These are phyloP conservation scores for Coelastrella sp. DNA, from an alignment of 139 green algal genomes.

Conservation along the genomic window DNA sequence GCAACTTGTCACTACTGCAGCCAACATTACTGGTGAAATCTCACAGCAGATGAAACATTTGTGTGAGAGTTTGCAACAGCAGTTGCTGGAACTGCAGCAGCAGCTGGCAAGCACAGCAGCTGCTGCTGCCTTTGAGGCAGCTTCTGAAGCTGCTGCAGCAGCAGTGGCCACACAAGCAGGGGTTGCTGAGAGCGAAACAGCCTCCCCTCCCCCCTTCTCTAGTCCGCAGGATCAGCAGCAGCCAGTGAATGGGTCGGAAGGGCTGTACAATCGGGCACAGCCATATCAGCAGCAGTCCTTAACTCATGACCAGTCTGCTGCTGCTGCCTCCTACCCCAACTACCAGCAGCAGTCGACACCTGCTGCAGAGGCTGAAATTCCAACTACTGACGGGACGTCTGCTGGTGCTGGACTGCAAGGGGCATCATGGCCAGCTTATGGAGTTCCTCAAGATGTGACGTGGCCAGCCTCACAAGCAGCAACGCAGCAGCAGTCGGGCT, in stretches of 20 bases:
- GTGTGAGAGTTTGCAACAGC: neutral
- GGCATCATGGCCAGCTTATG: no score
- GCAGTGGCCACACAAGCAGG: neutral
- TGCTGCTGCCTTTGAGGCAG: conserved; percentile 5
- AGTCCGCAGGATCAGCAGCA: neutral
- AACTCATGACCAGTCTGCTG: no score
- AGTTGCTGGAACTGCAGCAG: conserved; percentile 25
- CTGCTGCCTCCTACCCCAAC: no score
- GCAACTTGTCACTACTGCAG: neutral
- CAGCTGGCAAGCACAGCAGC: neutral
- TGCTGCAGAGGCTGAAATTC: no score
- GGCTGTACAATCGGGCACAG: neutral
- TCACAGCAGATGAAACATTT: conserved; percentile 12
- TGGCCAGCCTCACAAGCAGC: no score
- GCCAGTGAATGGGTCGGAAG: neutral
- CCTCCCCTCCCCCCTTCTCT: no score
- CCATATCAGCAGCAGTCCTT: conserved; percentile 28
- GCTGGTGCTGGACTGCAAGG: no score
- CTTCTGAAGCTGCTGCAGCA: conserved; percentile 7
- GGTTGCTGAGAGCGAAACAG: no score
- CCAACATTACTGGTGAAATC: conserved; percentile 4
- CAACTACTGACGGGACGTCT: no score
- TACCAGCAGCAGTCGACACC: neutral
- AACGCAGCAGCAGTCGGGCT: neutral
- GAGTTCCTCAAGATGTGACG: no score